A percentile compares a stretch with the other conserved stretches of the same genome.
Conservation (phyloP, 257 asterid species). For the Eucommia ulmoides region DNA sequence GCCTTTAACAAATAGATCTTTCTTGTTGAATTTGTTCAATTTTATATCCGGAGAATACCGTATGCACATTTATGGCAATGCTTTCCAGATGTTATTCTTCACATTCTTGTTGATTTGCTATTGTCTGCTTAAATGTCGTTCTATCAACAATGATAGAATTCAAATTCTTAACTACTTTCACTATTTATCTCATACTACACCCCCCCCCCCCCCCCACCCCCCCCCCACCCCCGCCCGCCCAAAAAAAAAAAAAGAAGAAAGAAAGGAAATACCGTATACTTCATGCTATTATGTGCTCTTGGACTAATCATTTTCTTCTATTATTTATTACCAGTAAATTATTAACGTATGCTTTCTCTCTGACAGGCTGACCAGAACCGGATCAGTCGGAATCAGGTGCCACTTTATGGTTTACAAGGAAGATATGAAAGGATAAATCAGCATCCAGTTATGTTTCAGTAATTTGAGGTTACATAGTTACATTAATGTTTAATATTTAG, state of each 20-base stretch:
- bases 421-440: constrained; percentile 93
- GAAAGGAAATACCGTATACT: too few relatives aligned
- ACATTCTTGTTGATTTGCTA: background rate
- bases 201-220: too few relatives aligned
- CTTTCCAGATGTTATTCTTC: background rate
- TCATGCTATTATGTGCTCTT: background rate
- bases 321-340: background rate
- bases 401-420: constrained; percentile 82
- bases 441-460: constrained; percentile 79
- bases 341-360: background rate
- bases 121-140: too few relatives aligned
- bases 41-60: background rate
- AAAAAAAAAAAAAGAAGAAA: too few relatives aligned
- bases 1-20: background rate
- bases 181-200: too few relatives aligned
- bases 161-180: background rate
- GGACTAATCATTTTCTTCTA: too few relatives aligned
- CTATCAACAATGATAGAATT: too few relatives aligned
- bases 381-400: constrained; percentile 76
- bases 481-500: constrained; percentile 4
- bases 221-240: too few relatives aligned
- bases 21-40: background rate
- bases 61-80: background rate
- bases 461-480: constrained; percentile 13
- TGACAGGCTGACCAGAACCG: constrained; percentile 90